These are phyloP conservation scores for Neospermospora avenae DNA, from an alignment of 2,329 filamentous ascomycete genomes.

Conservation along the genomic window DNA sequence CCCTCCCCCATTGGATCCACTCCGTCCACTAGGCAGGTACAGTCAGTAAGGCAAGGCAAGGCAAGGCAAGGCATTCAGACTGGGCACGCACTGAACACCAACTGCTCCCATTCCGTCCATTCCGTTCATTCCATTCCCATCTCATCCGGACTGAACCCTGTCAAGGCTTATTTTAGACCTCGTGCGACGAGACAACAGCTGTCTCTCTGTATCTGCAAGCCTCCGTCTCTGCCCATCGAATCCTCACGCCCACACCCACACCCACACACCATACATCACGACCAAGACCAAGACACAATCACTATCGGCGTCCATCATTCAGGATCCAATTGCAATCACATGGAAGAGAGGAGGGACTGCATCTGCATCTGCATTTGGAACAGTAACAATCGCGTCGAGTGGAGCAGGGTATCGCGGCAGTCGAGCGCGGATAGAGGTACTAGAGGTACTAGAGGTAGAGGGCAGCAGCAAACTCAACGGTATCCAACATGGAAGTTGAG, in stretches of 20 bases:
- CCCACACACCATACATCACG: neutral
- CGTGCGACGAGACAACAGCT: neutral
- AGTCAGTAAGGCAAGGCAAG: too few relatives aligned
- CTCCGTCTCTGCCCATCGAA: neutral
- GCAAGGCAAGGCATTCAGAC: too few relatives aligned
- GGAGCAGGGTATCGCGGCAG: neutral
- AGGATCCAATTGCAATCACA: neutral
- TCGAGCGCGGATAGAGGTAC: neutral
- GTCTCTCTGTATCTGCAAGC: too few relatives aligned
- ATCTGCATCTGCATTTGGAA: neutral
- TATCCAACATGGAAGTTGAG: neutral
- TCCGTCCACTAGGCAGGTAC: too few relatives aligned
- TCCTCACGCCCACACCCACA: neutral
- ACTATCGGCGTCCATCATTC: neutral
- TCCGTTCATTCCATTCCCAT: neutral
- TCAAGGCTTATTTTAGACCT: constrained; percentile 5
- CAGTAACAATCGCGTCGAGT: neutral
- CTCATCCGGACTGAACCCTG: neutral
- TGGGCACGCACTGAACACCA: too few relatives aligned
- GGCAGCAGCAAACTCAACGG: neutral
- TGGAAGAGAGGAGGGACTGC: neutral
- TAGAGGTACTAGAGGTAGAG: neutral
- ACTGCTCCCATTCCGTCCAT: neutral
- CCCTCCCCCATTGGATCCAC: too few relatives aligned
- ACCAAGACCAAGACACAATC: neutral